These are phyloP conservation scores for Populus tomentosa DNA, from an alignment of 441 rosid genomes.

Conservation along the genomic window DNA sequence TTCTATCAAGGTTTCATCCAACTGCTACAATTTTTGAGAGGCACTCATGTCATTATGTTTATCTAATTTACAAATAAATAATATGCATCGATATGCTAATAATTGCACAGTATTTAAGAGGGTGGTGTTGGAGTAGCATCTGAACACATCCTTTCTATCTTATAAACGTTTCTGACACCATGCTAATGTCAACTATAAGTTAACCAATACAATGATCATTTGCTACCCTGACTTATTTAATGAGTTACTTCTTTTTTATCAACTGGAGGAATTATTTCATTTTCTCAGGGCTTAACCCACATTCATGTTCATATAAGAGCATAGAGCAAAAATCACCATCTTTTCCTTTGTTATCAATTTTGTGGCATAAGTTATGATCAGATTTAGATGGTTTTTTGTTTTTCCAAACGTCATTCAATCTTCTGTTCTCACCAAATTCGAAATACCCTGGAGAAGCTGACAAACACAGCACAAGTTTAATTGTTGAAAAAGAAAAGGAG, in stretches of 20 bases:
- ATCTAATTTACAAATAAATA: background rate
- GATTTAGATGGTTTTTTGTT: background rate
- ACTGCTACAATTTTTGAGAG: background rate
- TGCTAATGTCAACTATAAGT: too few species aligned
- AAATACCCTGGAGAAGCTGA: background rate
- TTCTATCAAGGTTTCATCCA: constrained; percentile 7
- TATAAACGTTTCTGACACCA: background rate
- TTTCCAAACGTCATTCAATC: background rate
- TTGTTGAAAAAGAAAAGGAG: background rate
- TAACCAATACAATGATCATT: too few species aligned
- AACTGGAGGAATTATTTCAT: background rate
- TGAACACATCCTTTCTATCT: background rate
- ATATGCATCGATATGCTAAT: background rate
- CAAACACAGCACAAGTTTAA: constrained; percentile 7
- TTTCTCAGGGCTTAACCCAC: background rate
- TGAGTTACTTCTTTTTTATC: background rate
- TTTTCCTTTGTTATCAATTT: background rate
- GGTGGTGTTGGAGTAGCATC: background rate
- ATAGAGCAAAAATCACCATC: background rate
- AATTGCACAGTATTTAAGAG: background rate
- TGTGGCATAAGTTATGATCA: background rate
- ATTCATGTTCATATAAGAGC: background rate
- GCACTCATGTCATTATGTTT: background rate
- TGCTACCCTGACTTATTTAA: background rate
- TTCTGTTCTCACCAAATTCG: background rate